phyloP scores from a whole-genome alignment of 768 basidiomycete species.

The Amanita rimosa region DNA sequence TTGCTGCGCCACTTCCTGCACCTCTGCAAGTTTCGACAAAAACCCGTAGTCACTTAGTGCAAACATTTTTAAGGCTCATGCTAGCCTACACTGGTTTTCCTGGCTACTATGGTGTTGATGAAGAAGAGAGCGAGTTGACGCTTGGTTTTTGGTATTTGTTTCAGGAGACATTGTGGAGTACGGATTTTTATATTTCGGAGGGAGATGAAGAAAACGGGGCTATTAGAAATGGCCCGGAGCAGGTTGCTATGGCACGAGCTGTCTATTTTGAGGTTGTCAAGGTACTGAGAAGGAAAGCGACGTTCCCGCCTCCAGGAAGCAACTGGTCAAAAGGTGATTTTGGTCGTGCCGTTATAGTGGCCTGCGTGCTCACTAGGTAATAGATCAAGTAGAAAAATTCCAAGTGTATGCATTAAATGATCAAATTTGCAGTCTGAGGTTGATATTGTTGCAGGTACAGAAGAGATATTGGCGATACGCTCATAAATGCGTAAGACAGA shows the following conservation, averaged over 20 bases:
- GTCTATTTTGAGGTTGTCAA: slow-evolving; percentile 74
- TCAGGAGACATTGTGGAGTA: slow-evolving; percentile 77
- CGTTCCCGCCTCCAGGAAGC: slow-evolving; percentile 47
- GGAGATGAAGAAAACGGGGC: slow-evolving; percentile 13
- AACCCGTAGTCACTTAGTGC: slow-evolving; percentile 42
- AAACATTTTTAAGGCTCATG: slow-evolving; percentile 60
- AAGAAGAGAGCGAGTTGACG: slow-evolving; percentile 81
- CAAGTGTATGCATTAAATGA: slow-evolving; percentile 43
- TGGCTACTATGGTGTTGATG: slow-evolving; percentile 73
- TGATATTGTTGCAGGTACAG: slow-evolving; percentile 46
- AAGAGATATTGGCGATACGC: slow-evolving; percentile 76
- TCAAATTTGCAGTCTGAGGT: neutral
- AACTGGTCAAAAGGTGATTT: slow-evolving; percentile 62
- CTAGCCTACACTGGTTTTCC: slow-evolving; percentile 62
- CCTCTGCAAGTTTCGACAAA: slow-evolving; percentile 12
- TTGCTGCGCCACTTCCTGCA: slow-evolving; percentile 11
- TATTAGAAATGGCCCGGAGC: slow-evolving; percentile 17
- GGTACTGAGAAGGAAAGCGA: slow-evolving; percentile 60
- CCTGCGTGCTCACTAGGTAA: slow-evolving; percentile 6
- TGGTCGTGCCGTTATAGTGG: neutral
- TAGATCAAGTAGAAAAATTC: slow-evolving; percentile 74
- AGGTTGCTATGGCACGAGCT: slow-evolving; percentile 50
- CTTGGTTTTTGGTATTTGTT: slow-evolving; percentile 86
- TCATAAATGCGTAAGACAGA: slow-evolving; percentile 70
- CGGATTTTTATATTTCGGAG: slow-evolving; percentile 36